Evolutionary conservation across 2,329 filamentous ascomycete species (phyloP), one percentile per base, ranked within the genome.

Genomic region (Monilinia fructicola): DNA sequence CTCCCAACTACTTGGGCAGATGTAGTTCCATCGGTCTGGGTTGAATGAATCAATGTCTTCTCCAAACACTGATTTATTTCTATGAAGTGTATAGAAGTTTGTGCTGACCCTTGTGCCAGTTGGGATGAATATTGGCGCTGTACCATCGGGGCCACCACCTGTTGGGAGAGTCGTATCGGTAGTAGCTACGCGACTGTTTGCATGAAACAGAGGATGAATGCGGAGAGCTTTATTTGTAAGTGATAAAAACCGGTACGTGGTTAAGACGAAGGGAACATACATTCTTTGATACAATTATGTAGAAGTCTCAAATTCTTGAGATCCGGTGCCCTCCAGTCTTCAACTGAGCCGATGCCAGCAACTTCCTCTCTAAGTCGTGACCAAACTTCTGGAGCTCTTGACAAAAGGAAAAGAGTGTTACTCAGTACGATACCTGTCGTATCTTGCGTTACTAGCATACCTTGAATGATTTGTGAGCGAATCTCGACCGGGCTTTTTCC

Each of bases 1-100:
- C 56, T 88, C 67, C 91, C 91, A 0, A 88, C 86, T 44, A 84
- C 84, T 80, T 90, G 91, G 78, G 92, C 90, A 56, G 84, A 78
- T 48, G 3, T 26, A 4, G 35, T 76, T 76, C 91, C 91, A 95
- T 31, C 91, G 81, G 78, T 92, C 90, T 0, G 91, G 91, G 6
- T 83, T 80, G 78, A 92, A 95, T 1, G 85, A 81, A 11, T 90
- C 85, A 0, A 86, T 88, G 68, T 92, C 88, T 0, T 82, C 74
- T 1, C 90, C 90, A 89, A 90, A 93, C 71, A 92, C 54, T 11
- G 26, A 40, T 26, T 44, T 23, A 4, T 65, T 31, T 26, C 64
- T 38, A 44, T 65, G 55, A 2, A 67, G 38, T 21, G 64, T 46
- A 50, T 67, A 58, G 44, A 67, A 48, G 21, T 42, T 63, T 18